Percentiles rank a stretch among this genome's conserved stretches.
These are phyloP conservation scores for Drechslera avenae DNA, from an alignment of 2,329 filamentous ascomycete genomes.

Conservation along the genomic window DNA sequence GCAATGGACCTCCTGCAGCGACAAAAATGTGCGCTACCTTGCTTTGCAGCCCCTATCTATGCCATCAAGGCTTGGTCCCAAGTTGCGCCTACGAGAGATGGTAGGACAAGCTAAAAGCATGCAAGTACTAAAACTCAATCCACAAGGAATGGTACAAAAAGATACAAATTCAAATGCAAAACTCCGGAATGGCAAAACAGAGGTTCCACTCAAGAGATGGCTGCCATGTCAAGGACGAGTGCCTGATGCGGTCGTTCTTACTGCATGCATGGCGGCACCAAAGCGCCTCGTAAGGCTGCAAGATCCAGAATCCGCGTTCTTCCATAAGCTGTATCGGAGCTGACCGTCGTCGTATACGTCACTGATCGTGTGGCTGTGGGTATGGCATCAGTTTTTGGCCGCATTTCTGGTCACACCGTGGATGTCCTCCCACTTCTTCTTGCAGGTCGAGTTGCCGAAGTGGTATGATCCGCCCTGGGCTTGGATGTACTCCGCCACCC, in stretches of 20 bases:
- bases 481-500: slow-evolving; percentile 60
- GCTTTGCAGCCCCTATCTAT: slow-evolving; percentile 17
- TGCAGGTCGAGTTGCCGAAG: slow-evolving; percentile 66
- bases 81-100: slow-evolving; percentile 4
- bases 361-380: too few species aligned
- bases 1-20: neutral
- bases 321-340: too few species aligned
- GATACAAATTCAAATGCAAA: neutral
- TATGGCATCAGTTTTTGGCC: too few species aligned
- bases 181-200: neutral
- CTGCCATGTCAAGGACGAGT: too few species aligned
- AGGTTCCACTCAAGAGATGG: too few species aligned
- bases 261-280: too few species aligned
- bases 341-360: too few species aligned
- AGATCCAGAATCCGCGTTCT: too few species aligned
- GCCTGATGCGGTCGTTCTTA: too few species aligned
- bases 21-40: slow-evolving; percentile 2
- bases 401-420: neutral
- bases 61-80: slow-evolving; percentile 1
- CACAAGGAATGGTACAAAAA: slow-evolving; percentile 1
- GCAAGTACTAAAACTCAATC: slow-evolving; percentile 2
- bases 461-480: slow-evolving; percentile 60
- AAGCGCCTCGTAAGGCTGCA: too few species aligned
- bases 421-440: slow-evolving; percentile 63
- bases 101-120: neutral